Conservation (phyloP, 306 rosid species). For the Lotus japonicus region DNA sequence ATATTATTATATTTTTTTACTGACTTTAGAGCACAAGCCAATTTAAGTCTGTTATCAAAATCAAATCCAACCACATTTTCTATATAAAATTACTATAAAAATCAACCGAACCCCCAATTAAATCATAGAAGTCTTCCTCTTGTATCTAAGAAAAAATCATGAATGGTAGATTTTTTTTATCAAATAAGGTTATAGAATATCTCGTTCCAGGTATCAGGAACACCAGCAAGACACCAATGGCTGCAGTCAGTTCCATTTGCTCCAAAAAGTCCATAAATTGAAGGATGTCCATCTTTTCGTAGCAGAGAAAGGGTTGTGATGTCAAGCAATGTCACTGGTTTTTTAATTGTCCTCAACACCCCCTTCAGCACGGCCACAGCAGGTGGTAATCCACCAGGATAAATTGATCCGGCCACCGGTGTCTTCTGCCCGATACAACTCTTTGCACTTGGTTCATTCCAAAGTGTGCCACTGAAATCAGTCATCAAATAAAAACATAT, state of each 20-base stretch:
- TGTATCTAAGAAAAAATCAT: too few species aligned
- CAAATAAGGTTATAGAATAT: slow-evolving; percentile 63
- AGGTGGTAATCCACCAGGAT: slow-evolving; percentile 68
- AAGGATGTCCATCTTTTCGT: slow-evolving; percentile 89
- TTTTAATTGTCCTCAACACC: slow-evolving; percentile 43
- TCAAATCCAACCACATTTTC: too few species aligned
- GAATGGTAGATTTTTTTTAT: neutral
- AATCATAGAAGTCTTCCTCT: too few species aligned
- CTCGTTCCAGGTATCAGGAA: slow-evolving; percentile 90
- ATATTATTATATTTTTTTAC: too few species aligned
- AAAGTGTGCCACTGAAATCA: slow-evolving; percentile 49
- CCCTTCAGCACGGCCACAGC: slow-evolving; percentile 54
- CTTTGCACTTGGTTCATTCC: slow-evolving; percentile 71
- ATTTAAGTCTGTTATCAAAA: too few species aligned
- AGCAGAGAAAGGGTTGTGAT: slow-evolving; percentile 68
- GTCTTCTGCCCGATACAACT: slow-evolving; percentile 47
- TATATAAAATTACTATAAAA: too few species aligned
- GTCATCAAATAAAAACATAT: too few species aligned
- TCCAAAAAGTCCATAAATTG: slow-evolving; percentile 60
- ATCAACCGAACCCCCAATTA: too few species aligned
- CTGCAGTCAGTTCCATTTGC: slow-evolving; percentile 55
- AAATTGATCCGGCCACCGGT: slow-evolving; percentile 56
- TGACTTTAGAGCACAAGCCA: too few species aligned
- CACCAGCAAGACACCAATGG: slow-evolving; percentile 95
- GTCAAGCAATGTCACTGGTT: slow-evolving; percentile 64